A percentile compares a stretch with the other conserved stretches of the same genome.
Evolutionary conservation across 768 basidiomycete genomes (phyloP).

Genomic region (Leccinum barrowsii): DNA sequence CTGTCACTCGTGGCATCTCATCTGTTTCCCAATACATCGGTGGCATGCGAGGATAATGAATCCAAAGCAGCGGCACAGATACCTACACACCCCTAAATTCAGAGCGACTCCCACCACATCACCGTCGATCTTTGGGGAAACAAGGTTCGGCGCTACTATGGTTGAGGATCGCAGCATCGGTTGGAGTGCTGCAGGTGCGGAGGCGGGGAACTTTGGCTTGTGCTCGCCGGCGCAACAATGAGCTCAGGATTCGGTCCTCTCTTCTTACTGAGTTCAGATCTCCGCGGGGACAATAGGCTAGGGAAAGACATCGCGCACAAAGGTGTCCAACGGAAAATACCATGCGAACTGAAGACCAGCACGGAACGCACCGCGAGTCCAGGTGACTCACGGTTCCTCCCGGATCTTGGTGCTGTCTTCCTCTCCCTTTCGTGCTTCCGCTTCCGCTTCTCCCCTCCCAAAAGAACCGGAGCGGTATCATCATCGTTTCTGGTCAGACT

Average conservation of each 20-base stretch:
- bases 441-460: neutral
- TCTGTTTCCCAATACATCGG: too few relatives aligned
- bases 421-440: neutral
- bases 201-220: slow-evolving; percentile 39
- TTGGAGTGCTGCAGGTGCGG: slow-evolving; percentile 54
- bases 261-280: too few relatives aligned
- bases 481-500: neutral
- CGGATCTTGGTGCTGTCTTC: slow-evolving; percentile 42
- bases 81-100: too few relatives aligned
- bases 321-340: too few relatives aligned
- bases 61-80: too few relatives aligned
- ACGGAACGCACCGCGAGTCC: neutral
- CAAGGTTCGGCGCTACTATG: slow-evolving; percentile 27
- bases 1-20: too few relatives aligned
- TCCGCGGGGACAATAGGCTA: neutral
- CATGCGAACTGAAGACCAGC: neutral
- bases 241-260: slow-evolving; percentile 29
- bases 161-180: slow-evolving; percentile 70
- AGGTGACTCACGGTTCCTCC: slow-evolving; percentile 56
- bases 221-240: slow-evolving; percentile 41
- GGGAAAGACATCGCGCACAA: neutral
- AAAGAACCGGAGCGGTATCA: neutral
- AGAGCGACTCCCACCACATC: too few relatives aligned
- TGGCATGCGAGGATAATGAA: too few relatives aligned
- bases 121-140: too few relatives aligned